Conservation (phyloP, 2,329 filamentous ascomycete species). For the Metarhizium sp. region DNA sequence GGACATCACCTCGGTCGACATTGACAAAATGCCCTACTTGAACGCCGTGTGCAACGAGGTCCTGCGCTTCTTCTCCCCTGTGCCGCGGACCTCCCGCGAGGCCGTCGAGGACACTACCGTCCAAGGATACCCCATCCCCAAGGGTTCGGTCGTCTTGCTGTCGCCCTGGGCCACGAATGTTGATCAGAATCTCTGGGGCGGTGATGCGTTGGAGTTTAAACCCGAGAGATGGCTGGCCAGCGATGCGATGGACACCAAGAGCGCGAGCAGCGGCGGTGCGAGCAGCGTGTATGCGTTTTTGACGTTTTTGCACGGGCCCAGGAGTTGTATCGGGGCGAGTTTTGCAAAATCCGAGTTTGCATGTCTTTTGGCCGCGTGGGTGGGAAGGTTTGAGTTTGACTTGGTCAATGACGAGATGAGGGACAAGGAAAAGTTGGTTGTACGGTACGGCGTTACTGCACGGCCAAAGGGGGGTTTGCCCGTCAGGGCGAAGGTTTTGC, state of each 20-base stretch:
- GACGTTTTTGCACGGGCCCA: slow-evolving; percentile 79
- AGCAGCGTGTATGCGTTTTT: slow-evolving; percentile 67
- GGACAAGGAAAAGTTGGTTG: slow-evolving; percentile 56
- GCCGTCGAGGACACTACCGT: slow-evolving; percentile 57
- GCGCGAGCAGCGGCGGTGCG: slow-evolving; percentile 58
- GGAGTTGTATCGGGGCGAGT: slow-evolving; percentile 73
- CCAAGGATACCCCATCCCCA: slow-evolving; percentile 55
- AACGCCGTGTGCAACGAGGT: slow-evolving; percentile 72
- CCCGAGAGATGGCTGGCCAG: slow-evolving; percentile 64
- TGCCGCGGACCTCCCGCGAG: slow-evolving; percentile 60
- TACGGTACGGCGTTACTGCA: slow-evolving; percentile 63
- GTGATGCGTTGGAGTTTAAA: slow-evolving; percentile 64
- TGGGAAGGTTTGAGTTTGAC: slow-evolving; percentile 63
- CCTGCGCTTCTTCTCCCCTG: slow-evolving; percentile 63
- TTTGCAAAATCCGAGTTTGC: slow-evolving; percentile 84
- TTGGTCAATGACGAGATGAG: slow-evolving; percentile 48
- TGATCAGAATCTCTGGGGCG: slow-evolving; percentile 62
- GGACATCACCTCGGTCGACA: slow-evolving; percentile 34
- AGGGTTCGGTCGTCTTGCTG: slow-evolving; percentile 61
- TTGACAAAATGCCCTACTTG: slow-evolving; percentile 71
- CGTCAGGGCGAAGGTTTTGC: slow-evolving; percentile 55
- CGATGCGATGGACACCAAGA: slow-evolving; percentile 13
- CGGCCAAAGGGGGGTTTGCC: slow-evolving; percentile 64
- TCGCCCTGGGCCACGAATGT: slow-evolving; percentile 61
- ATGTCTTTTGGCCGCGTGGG: slow-evolving; percentile 66